Evolutionary conservation across 768 basidiomycete genomes (phyloP), one percentile per base, ranked within the genome.

Genomic region (Rhizopogon rudus): DNA sequence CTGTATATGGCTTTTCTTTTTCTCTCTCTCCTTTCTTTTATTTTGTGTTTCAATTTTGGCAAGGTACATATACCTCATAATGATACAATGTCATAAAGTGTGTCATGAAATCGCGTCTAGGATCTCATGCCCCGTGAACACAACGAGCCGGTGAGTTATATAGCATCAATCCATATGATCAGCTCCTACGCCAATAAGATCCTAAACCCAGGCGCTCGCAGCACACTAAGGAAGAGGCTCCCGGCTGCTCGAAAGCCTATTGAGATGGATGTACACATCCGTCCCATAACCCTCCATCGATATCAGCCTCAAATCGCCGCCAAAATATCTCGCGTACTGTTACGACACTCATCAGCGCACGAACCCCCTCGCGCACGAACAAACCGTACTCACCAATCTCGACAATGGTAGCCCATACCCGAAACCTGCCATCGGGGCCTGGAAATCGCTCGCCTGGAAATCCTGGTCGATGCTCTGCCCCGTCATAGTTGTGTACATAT

Each of bases 251-350:
- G 88, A 91, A 14, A 94, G 78, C 45, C 87, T 79, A 67, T 94
- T 94, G 51, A 94, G 73, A 67, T 95, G 93, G 59, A 96, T 93
- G 67, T 95, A 96, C 3, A 94, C 90, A 66, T 96, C 93, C 37
- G 91, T 93, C 9, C 93, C 93, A 65, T 90, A 93, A n/a, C 97
- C 96, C 59, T 99, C 97, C 95, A 99, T 98, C 42, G 93, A 89
- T 59, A 99, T 99, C 54, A 99, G 71, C 16, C 91, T 79, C 29
- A 99, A 74, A 69, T 98, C 95, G 0, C 93, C 91, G 0, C 93
- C 96, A 64, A 98, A 97, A 68, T 97, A 99, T 46, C 96, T 77
- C 0, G 95, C 94, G 64, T 98, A 99, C 83, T 92, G 62, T 33
- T 12, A 50, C 25, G 5, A 50, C 5, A n/a, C 4, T 40, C 28